Percentiles rank a stretch among this genome's conserved stretches.
These are phyloP conservation scores for Teratosphaeria viscida DNA, from an alignment of 2,329 filamentous ascomycete genomes.

Conservation along the genomic window DNA sequence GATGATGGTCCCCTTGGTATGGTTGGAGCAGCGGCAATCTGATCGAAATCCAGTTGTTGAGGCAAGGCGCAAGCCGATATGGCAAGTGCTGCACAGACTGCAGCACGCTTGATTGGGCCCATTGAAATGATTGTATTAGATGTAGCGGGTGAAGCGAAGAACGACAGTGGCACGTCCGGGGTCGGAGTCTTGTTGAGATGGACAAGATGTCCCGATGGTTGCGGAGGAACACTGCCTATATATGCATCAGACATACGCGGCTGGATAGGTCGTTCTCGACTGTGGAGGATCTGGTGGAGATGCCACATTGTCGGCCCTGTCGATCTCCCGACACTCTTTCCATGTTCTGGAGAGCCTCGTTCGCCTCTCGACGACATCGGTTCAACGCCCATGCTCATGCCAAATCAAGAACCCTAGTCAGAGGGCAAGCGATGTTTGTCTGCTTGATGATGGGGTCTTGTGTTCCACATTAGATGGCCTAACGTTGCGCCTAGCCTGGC, in stretches of 20 bases:
- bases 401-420: background rate
- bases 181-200: background rate
- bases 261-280: background rate
- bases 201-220: background rate
- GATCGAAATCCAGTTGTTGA: conserved; percentile 7
- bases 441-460: no score
- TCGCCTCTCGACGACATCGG: background rate
- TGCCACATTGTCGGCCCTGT: background rate
- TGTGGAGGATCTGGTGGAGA: background rate
- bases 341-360: background rate
- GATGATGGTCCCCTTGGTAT: conserved; percentile 10
- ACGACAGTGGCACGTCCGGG: background rate
- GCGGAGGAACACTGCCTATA: background rate
- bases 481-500: background rate
- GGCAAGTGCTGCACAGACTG: background rate
- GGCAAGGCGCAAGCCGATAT: background rate
- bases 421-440: no score
- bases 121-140: background rate
- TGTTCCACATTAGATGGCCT: no score
- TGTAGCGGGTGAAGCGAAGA: background rate
- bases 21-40: conserved; percentile 11
- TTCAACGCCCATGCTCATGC: background rate
- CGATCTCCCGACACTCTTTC: background rate
- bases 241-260: background rate
- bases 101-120: background rate